Percentiles rank a stretch among this genome's conserved stretches.
Conservation (phyloP, 441 rosid species). For the Theobroma grandiflorum region DNA sequence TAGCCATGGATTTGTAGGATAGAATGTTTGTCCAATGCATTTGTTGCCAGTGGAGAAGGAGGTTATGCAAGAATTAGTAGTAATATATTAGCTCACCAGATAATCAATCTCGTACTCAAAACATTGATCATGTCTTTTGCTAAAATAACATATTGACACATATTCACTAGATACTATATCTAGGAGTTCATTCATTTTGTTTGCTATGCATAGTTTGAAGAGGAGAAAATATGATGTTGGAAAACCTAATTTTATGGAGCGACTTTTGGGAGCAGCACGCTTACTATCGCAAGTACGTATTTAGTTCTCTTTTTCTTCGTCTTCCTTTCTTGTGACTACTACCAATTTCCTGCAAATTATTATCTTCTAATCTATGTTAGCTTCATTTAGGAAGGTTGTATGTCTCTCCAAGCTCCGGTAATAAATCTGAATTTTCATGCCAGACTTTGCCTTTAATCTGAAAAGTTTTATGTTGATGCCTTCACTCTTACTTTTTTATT, state of each 20-base stretch:
- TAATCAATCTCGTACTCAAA: not conserved
- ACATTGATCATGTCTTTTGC: conserved; percentile 6
- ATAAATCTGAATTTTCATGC: not conserved
- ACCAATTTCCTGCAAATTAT: conserved; percentile 11
- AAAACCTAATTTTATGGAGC: conserved; percentile 73
- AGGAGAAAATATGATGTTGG: conserved; percentile 61
- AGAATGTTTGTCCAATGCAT: not conserved
- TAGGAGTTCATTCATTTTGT: not conserved
- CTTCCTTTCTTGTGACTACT: not conserved
- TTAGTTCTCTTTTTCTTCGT: conserved; percentile 11
- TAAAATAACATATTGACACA: not conserved
- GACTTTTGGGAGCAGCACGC: conserved; percentile 77
- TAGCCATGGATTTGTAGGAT: not conserved
- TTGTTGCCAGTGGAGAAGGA: not conserved
- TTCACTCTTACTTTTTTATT: not conserved
- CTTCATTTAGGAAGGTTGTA: not conserved
- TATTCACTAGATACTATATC: not conserved
- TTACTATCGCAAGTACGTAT: conserved; percentile 73
- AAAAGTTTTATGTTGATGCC: not conserved
- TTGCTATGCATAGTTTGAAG: conserved; percentile 61
- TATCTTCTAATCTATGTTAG: not conserved
- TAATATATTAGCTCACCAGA: not conserved
- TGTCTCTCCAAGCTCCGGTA: not conserved
- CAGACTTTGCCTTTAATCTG: not conserved
- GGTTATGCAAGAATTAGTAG: not conserved